Conservation (phyloP, 768 basidiomycete genomes). For the Hypholoma fasciculare region DNA sequence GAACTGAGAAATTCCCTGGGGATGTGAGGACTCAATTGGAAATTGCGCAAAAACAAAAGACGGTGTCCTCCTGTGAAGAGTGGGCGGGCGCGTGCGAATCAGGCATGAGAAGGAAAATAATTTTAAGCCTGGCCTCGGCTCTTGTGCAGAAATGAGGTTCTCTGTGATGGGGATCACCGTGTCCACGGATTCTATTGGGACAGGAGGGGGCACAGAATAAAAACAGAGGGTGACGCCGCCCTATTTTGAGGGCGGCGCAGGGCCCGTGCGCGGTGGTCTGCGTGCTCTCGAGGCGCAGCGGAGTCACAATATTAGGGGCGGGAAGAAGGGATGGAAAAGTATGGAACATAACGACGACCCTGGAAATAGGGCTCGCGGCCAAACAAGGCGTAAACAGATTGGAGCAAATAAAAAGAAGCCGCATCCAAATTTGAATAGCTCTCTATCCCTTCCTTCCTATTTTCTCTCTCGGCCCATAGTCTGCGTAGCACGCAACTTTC, state of each 20-base stretch:
- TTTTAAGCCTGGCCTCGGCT: neutral
- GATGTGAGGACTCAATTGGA: too few species aligned
- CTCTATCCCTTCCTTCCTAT: slow-evolving; percentile 59
- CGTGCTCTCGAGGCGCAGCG: neutral
- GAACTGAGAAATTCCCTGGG: too few species aligned
- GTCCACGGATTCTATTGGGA: neutral
- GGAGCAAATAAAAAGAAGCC: slow-evolving; percentile 45
- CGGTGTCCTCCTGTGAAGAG: too few species aligned
- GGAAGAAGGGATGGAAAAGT: slow-evolving; percentile 10
- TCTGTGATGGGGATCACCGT: slow-evolving; percentile 5
- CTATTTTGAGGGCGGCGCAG: slow-evolving; percentile 1
- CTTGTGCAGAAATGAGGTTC: neutral
- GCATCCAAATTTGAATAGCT: slow-evolving; percentile 36
- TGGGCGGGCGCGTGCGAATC: slow-evolving; percentile 12
- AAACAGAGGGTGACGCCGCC: too few species aligned
- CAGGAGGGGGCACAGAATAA: neutral
- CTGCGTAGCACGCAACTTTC: slow-evolving; percentile 54
- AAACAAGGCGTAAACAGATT: slow-evolving; percentile 44
- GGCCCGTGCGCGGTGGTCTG: neutral
- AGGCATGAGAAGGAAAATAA: slow-evolving; percentile 1
- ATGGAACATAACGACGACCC: slow-evolving; percentile 29
- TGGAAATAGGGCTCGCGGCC: slow-evolving; percentile 34
- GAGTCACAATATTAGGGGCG: neutral
- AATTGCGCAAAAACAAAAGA: too few species aligned
- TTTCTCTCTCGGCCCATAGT: slow-evolving; percentile 50